phyloP scores from a whole-genome alignment of 176 grass and related monocot genomes.

The Lolium perenne region DNA sequence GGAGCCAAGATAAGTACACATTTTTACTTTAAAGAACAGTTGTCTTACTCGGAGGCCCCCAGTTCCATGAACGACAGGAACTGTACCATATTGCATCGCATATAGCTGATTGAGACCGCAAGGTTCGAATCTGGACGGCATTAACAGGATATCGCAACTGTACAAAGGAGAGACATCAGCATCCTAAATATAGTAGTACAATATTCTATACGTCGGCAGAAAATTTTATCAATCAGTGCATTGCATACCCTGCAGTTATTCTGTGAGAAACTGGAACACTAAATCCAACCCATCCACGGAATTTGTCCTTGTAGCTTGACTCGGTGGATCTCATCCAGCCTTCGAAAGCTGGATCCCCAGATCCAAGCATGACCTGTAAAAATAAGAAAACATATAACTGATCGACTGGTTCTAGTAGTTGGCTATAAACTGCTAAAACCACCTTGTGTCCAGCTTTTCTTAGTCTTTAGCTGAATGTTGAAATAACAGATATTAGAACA shows the following conservation, averaged over 20 bases:
- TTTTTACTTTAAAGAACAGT: background rate
- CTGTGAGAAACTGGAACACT: constrained; percentile 91
- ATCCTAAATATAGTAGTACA: constrained; percentile 17
- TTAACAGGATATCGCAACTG: constrained; percentile 97
- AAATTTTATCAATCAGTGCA: constrained; percentile 7
- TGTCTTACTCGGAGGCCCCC: constrained; percentile 92
- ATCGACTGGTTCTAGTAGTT: background rate
- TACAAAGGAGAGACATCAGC: constrained; percentile 27
- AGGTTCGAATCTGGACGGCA: constrained; percentile 98
- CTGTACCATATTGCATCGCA: constrained; percentile 92
- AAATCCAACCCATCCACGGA: constrained; percentile 99
- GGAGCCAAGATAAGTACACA: background rate
- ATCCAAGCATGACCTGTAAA: constrained; percentile 94
- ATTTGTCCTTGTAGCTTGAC: constrained; percentile 69
- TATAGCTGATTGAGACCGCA: constrained; percentile 98
- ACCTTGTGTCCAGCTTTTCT: background rate
- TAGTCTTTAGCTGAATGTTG: constrained; percentile 14
- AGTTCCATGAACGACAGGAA: constrained; percentile 93
- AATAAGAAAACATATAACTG: constrained; percentile 16
- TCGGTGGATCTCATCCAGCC: constrained; percentile 91
- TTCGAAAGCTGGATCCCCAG: constrained; percentile 78
- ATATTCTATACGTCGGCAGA: constrained; percentile 1
- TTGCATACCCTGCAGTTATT: constrained; percentile 87
- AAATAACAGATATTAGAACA: background rate
- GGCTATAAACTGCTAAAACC: constrained; percentile 20